Evolutionary conservation across 75 land plant genomes (phyloP).

Genomic region (Pinus albicaulis): DNA sequence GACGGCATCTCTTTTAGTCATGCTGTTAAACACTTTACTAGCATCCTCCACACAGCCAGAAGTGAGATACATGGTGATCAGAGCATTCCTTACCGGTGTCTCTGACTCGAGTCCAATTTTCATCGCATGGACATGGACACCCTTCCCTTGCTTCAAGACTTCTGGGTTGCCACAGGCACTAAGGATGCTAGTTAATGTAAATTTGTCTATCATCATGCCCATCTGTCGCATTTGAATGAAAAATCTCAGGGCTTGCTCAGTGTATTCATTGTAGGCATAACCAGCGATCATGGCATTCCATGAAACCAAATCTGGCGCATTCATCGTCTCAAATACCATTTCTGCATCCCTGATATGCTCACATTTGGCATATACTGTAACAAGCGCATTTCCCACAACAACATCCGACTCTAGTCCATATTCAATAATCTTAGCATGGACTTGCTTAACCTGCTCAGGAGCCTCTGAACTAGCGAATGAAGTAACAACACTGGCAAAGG

Average conservation of each 20-base stretch:
- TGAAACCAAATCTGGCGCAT: slow-evolving; percentile 29
- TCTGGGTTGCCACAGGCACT: slow-evolving; percentile 49
- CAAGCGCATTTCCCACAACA: slow-evolving; percentile 1
- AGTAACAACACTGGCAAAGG: slow-evolving; percentile 19
- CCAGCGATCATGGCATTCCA: slow-evolving; percentile 59
- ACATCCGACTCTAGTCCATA: slow-evolving; percentile 14
- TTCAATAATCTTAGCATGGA: slow-evolving; percentile 24
- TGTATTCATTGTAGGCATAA: slow-evolving; percentile 24
- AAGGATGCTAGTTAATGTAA: slow-evolving; percentile 35
- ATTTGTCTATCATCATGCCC: slow-evolving; percentile 58
- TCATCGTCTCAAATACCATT: slow-evolving; percentile 32
- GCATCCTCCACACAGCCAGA: slow-evolving; percentile 29
- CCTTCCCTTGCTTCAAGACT: slow-evolving; percentile 26
- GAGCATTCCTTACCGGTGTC: slow-evolving; percentile 35
- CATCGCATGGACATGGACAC: slow-evolving; percentile 31
- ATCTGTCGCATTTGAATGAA: slow-evolving; percentile 51
- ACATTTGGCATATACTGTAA: slow-evolving; percentile 16
- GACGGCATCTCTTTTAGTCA: slow-evolving; percentile 15
- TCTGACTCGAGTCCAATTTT: slow-evolving; percentile 36
- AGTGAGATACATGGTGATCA: slow-evolving; percentile 44
- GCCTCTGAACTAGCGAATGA: slow-evolving; percentile 10
- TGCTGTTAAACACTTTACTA: slow-evolving; percentile 14
- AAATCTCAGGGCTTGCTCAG: slow-evolving; percentile 16
- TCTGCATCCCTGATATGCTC: slow-evolving; percentile 16
- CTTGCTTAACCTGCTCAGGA: slow-evolving; percentile 16